Conservation (phyloP, 371 early-diverging fungal species). For the Mucor velutinosus region DNA sequence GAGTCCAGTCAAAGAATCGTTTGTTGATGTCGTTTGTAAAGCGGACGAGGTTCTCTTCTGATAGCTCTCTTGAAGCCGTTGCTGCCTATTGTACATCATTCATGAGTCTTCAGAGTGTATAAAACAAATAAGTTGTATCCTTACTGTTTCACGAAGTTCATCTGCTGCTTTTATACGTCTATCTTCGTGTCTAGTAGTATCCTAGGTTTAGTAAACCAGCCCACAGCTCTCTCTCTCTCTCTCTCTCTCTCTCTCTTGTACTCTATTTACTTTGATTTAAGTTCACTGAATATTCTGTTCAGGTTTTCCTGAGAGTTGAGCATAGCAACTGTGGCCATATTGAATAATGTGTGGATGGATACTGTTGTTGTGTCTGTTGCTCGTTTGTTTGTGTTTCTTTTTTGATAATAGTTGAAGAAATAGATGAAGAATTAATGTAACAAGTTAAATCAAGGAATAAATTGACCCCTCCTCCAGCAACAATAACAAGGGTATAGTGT, state of each 20-base stretch:
- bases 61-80: conserved; percentile 65
- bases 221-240: no score
- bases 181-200: conserved; percentile 52
- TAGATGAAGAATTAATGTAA: not conserved
- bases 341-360: not conserved
- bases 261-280: conserved; percentile 62
- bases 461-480: not conserved
- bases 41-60: conserved; percentile 67
- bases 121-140: not conserved
- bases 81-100: conserved; percentile 48
- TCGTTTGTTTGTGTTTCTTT: not conserved
- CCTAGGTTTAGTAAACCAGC: no score
- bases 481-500: not conserved
- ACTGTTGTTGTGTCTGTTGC: not conserved
- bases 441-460: not conserved
- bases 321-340: conserved; percentile 45
- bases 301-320: conserved; percentile 52
- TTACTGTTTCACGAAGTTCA: conserved; percentile 59
- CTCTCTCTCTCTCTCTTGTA: no score
- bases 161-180: conserved; percentile 59
- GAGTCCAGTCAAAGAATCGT: conserved; percentile 74
- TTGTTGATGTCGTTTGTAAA: conserved; percentile 77
- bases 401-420: not conserved
- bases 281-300: conserved; percentile 49
- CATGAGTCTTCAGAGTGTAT: not conserved